A percentile compares a stretch with the other conserved stretches of the same genome.
Evolutionary conservation across 2,329 filamentous ascomycete species (phyloP).

Genomic region (Epichloe baconii): DNA sequence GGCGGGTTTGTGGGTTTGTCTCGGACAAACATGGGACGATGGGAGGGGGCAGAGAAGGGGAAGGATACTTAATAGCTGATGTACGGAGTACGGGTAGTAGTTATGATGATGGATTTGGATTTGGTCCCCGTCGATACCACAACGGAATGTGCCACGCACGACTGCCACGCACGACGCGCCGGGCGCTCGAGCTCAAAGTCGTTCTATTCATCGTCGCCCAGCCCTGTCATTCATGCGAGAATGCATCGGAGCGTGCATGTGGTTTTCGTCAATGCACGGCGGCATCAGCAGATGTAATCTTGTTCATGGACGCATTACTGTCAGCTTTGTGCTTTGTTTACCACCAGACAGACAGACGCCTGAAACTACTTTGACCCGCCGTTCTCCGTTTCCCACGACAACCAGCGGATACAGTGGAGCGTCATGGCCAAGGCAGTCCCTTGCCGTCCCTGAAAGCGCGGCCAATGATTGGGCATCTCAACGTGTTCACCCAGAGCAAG

Average conservation of each 20-base stretch:
- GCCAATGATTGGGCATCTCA: too few species aligned
- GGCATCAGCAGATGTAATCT: too few species aligned
- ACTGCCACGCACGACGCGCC: neutral
- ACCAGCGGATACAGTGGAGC: constrained; percentile 8
- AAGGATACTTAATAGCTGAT: neutral
- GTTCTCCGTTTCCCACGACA: constrained; percentile 11
- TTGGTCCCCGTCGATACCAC: too few species aligned
- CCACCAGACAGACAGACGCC: neutral
- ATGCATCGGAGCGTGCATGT: neutral
- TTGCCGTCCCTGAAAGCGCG: neutral
- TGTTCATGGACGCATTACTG: too few species aligned
- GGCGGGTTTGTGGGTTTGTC: neutral
- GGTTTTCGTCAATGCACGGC: neutral
- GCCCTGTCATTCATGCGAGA: neutral
- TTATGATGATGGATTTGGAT: neutral
- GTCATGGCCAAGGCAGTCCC: neutral
- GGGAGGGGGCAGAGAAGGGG: neutral
- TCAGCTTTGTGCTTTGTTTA: too few species aligned
- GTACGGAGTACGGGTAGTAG: neutral
- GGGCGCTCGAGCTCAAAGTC: neutral
- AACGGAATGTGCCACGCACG: neutral
- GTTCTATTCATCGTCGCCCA: neutral
- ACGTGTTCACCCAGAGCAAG: neutral
- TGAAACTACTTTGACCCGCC: neutral
- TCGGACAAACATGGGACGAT: neutral